Evolutionary conservation across 495 filamentous ascomycete species (phyloP).

Genomic region (Echria macrotheca): DNA sequence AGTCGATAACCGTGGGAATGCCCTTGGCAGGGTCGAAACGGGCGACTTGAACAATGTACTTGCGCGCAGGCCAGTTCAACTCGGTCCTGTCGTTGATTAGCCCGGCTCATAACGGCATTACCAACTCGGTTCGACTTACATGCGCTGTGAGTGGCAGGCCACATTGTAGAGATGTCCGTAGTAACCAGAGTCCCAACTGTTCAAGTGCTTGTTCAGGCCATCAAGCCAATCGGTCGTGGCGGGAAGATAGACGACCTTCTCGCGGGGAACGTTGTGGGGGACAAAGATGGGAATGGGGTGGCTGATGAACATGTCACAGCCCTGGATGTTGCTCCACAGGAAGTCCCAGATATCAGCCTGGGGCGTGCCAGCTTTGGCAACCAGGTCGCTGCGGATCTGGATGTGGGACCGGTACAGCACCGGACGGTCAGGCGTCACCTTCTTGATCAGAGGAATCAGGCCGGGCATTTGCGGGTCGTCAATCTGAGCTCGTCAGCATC

Average conservation of each 20-base stretch:
- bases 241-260: constrained; percentile 72
- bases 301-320: constrained; percentile 75
- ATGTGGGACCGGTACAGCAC: constrained; percentile 82
- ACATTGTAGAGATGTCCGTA: constrained; percentile 72
- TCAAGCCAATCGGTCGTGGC: constrained; percentile 89
- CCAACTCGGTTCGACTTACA: constrained; percentile 32
- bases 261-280: constrained; percentile 57
- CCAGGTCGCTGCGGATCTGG: constrained; percentile 73
- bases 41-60: constrained; percentile 78
- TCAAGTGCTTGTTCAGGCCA: constrained; percentile 76
- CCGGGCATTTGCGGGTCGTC: constrained; percentile 89
- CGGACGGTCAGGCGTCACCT: constrained; percentile 64
- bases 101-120: not conserved
- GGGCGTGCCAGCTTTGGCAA: constrained; percentile 54
- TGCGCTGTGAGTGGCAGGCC: constrained; percentile 53
- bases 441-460: constrained; percentile 72
- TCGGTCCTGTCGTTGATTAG: constrained; percentile 43
- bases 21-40: constrained; percentile 87
- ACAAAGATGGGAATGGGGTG: constrained; percentile 79
- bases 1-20: constrained; percentile 71
- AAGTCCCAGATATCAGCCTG: constrained; percentile 74
- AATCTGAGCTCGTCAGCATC: constrained; percentile 33
- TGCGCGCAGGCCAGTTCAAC: constrained; percentile 62
- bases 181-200: constrained; percentile 66
- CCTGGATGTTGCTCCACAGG: constrained; percentile 67